Base-by-base conservation (phyloP, 2,329 filamentous ascomycete genomes). In the Xylariales sp. region DNA sequence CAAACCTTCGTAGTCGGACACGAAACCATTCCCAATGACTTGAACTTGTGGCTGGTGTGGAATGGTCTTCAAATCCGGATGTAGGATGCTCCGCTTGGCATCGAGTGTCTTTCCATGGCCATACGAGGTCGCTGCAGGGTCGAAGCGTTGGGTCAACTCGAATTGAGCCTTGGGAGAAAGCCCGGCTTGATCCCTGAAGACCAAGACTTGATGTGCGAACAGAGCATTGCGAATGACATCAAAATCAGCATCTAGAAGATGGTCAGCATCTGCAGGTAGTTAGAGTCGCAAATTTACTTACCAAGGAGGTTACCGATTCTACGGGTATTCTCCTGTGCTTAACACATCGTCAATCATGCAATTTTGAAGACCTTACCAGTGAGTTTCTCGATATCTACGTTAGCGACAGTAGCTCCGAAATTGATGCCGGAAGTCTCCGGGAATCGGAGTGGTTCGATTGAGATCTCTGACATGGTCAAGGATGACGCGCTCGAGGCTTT, bases 31-130 rank as follows among this genome's bases (percentile, higher is more conserved):
- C 29, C 86, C 86, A 46, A 90, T 89, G 41, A 89, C 80, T 55
- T 90, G 86, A 1, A 87, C 82, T 58, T 90, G 84, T 0, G 86
- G 84, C 58, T 90, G 86, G 51, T 87, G 81, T 0, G 86, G 85
- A 31, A 90, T 78, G 0, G 86, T 89, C 66, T 89, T 88, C 14
- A 90, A 71, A 52, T 90, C 86, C 0, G 86, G 86, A 56, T 89
- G 84, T 14, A 90, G 72, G 52, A 90, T 80, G 42, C 70, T 76
- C 37, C 71, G 74, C 58, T 74, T 73, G 19, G 67, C 66, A 51
- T 88, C 84, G 35, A 87, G 68, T 0, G 83, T 86, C 63, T 84
- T 86, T 56, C 84, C 86, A 57, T 89, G 86, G 12, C 86, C 86
- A 60, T 90, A 90, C 11, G 73, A 74, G 11, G 71, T 71, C 1